These are phyloP conservation scores for Aspergillus avenaceus DNA, from an alignment of 495 filamentous ascomycete genomes.

Conservation along the genomic window DNA sequence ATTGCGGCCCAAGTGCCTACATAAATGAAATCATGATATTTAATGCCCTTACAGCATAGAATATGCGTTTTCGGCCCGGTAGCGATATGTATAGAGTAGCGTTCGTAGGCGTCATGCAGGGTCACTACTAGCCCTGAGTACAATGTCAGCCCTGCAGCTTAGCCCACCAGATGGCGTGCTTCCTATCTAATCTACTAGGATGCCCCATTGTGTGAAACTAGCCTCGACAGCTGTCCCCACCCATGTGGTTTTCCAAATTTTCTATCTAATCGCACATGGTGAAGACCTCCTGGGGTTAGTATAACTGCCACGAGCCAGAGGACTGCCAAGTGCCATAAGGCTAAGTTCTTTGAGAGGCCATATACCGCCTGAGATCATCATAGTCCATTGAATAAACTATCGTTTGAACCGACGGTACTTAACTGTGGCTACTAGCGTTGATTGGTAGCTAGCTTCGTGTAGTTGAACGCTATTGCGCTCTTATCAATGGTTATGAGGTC, in stretches of 20 bases:
- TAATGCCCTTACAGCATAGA: neutral
- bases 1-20: constrained; percentile 5
- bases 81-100: neutral
- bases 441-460: neutral
- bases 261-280: too few relatives aligned
- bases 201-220: neutral
- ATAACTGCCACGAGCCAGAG: too few relatives aligned
- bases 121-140: too few relatives aligned
- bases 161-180: neutral
- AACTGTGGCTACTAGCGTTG: neutral
- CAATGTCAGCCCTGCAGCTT: neutral
- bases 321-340: neutral
- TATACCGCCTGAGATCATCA: neutral
- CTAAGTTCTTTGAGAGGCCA: neutral
- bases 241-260: too few relatives aligned
- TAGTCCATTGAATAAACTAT: neutral
- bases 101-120: too few relatives aligned
- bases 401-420: neutral
- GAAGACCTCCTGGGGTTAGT: too few relatives aligned
- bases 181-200: neutral
- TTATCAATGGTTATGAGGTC: neutral
- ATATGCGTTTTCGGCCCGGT: neutral
- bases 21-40: constrained; percentile 6
- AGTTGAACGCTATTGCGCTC: neutral
- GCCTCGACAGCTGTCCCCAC: too few relatives aligned